Base-by-base conservation (phyloP, 192 early-diverging fungal species). In the Kickxella alabastrina region DNA sequence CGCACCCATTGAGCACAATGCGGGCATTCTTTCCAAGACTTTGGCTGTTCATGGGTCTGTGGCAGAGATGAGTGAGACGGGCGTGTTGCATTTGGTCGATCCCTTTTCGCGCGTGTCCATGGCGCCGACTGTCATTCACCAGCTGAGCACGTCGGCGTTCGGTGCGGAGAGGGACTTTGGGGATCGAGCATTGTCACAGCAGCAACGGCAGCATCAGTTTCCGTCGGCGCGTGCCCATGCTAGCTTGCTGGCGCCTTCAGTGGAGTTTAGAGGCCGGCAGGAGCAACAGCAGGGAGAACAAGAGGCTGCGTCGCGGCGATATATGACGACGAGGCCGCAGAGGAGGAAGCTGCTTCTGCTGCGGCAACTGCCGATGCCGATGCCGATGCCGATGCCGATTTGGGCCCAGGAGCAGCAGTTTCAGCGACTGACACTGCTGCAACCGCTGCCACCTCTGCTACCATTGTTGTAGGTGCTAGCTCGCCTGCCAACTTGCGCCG, bases 1-100 rank as follows among this genome's bases (percentile, higher is more conserved):
- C 41, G 70, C 66, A 64, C 70, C 64, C 4, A 62, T 74, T 22
- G 70, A 61, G 52, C 64, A 66, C 19, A 51, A 57, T 28, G 42
- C 64, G 1, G 64, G 70, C 8, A 61, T 74, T 39, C 22, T 74
- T 50, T 49, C 63, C 3, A 64, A 65, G 40, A 51, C 53, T 18
- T n/a, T 52, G 21, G 43, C 36, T 32, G 43, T 48, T 10, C 36
- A 31, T 15, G 36, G 42, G 31, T 28, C 36, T 25, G 40, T 34
- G 31, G 23, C 36, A 15, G 36, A 13, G 2, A 21, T 5, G 18
- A 5, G 18, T 41, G 39, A 21, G 5, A 19, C 15, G 10, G 10
- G 39, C 39, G 10, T 19, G 9, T 24, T 9, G 6, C 22, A 19
- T 26, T 7, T 2, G 8, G 7, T 24, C 23, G 13, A 49, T n/a